These are phyloP conservation scores for Aspergillus carbonarius DNA, from an alignment of 2,329 filamentous ascomycete genomes.

Conservation along the genomic window DNA sequence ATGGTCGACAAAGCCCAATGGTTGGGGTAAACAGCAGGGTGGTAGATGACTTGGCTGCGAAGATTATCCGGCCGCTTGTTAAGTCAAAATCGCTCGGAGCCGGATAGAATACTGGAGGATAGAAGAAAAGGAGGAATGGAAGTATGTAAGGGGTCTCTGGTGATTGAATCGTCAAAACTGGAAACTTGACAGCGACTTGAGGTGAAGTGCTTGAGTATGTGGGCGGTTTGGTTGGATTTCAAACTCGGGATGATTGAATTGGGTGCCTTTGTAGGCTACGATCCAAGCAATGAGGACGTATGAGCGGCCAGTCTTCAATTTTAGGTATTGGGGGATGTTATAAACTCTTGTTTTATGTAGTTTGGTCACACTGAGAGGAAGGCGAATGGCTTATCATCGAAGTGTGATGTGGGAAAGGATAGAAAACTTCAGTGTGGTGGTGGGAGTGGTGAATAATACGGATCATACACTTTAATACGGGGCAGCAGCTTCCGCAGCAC, in stretches of 20 bases:
- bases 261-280: not conserved
- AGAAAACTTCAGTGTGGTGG: conserved; percentile 5
- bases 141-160: not conserved
- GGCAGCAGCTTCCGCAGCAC: not conserved
- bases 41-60: not conserved
- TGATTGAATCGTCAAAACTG: not conserved
- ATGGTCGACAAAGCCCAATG: not conserved
- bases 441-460: conserved; percentile 1
- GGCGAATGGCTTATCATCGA: not conserved
- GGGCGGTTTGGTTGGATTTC: not conserved
- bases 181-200: not conserved
- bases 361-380: not conserved
- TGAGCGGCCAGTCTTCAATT: not conserved
- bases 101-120: not conserved
- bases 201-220: not conserved
- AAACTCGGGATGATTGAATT: not conserved
- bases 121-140: not conserved
- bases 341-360: not conserved
- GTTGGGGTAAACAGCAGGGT: not conserved
- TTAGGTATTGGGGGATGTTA: not conserved
- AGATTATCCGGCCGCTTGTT: not conserved
- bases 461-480: not conserved
- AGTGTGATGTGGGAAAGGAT: not conserved
- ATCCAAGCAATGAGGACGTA: not conserved
- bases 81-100: not conserved